Conservation (phyloP, 1,284 basidiomycete genomes). For the Tetrapyrgos nigripes region DNA sequence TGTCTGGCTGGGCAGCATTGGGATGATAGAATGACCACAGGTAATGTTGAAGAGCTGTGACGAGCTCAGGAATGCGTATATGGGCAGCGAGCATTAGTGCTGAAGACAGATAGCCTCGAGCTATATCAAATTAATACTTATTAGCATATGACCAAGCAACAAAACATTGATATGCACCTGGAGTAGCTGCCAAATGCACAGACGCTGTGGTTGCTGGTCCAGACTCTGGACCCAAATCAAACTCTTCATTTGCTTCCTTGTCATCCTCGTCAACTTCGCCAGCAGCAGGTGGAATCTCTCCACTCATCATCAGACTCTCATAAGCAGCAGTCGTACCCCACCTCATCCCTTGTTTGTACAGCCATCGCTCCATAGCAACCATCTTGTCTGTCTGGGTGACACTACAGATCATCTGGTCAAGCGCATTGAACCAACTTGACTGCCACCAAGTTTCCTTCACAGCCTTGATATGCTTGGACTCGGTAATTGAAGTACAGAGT, state of each 20-base stretch:
- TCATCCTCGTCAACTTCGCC: not conserved
- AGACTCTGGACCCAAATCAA: too few relatives aligned
- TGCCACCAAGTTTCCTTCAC: constrained; percentile 21
- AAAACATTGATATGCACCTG: too few relatives aligned
- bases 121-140: not conserved
- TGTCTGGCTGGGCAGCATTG: constrained; percentile 3
- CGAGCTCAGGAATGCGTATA: constrained; percentile 3
- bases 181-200: too few relatives aligned
- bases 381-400: constrained; percentile 13
- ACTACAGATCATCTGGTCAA: constrained; percentile 17
- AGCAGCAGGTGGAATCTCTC: not conserved
- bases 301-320: not conserved
- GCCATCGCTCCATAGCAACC: not conserved
- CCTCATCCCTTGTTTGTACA: constrained; percentile 14
- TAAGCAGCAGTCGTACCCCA: not conserved
- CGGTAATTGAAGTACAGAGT: constrained; percentile 21
- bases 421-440: constrained; percentile 15
- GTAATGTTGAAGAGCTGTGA: constrained; percentile 9
- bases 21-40: constrained; percentile 21
- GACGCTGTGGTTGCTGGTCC: too few relatives aligned
- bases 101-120: not conserved
- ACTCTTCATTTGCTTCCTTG: not conserved
- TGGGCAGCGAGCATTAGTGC: not conserved
- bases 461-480: constrained; percentile 18
- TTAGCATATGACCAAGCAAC: not conserved